phyloP scores from a whole-genome alignment of 2,329 filamentous ascomycete species.

The Zymoseptoria tritici region DNA sequence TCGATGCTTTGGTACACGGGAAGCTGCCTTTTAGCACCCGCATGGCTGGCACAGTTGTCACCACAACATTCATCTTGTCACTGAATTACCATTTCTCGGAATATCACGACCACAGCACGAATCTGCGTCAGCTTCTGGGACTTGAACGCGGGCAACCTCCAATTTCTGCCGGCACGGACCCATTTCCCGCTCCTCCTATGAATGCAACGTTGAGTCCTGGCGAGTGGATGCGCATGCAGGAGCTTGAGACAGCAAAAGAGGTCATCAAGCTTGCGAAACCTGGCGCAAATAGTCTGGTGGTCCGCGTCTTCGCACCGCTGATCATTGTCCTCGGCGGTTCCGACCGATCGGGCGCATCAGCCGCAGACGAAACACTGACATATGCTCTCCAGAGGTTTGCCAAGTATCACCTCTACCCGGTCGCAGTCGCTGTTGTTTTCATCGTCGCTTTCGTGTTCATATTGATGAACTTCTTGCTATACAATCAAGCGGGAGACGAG shows the following conservation, averaged over 20 bases:
- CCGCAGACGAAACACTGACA: constrained; percentile 44
- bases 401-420: constrained; percentile 62
- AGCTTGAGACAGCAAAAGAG: constrained; percentile 70
- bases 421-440: constrained; percentile 56
- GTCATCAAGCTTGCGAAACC: constrained; percentile 71
- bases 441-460: constrained; percentile 58
- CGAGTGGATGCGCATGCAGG: constrained; percentile 69
- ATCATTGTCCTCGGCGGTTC: constrained; percentile 64
- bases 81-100: constrained; percentile 75
- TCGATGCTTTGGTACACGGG: constrained; percentile 56
- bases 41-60: constrained; percentile 65
- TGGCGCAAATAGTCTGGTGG: constrained; percentile 61
- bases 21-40: constrained; percentile 62
- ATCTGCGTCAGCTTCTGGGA: constrained; percentile 25
- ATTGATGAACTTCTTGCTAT: constrained; percentile 67
- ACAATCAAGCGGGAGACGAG: constrained; percentile 49
- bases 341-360: constrained; percentile 48
- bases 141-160: constrained; percentile 18
- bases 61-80: constrained; percentile 63
- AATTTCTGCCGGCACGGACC: constrained; percentile 20
- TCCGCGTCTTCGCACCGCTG: constrained; percentile 66
- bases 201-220: constrained; percentile 69
- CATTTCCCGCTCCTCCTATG: constrained; percentile 47
- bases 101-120: constrained; percentile 38
- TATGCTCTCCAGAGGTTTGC: constrained; percentile 43